Percentiles rank a stretch among this genome's conserved stretches.
Conservation (phyloP, 306 rosid genomes). For the Castanea crenata region DNA sequence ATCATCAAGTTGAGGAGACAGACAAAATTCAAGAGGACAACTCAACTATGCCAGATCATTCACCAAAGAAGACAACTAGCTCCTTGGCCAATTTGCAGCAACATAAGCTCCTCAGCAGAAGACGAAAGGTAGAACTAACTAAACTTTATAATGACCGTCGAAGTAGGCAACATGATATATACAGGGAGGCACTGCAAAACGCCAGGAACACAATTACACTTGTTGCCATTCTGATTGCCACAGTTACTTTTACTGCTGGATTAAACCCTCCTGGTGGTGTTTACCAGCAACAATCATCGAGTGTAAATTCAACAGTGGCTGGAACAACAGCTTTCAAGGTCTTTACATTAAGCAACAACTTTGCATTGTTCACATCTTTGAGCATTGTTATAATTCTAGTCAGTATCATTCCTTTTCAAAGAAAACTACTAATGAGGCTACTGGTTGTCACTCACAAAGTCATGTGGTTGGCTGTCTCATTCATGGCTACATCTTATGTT, state of each 20-base stretch:
- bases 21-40: conserved; percentile 15
- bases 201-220: conserved; percentile 61
- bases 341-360: conserved; percentile 50
- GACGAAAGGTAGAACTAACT: conserved; percentile 7
- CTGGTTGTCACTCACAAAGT: conserved; percentile 52
- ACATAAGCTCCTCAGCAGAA: conserved; percentile 31
- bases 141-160: conserved; percentile 12
- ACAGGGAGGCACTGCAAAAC: conserved; percentile 56
- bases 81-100: conserved; percentile 14
- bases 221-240: conserved; percentile 63
- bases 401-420: conserved; percentile 66
- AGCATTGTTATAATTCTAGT: conserved; percentile 61
- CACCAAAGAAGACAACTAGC: not conserved
- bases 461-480: conserved; percentile 73
- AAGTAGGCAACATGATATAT: conserved; percentile 38
- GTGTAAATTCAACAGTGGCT: conserved; percentile 37
- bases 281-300: conserved; percentile 40
- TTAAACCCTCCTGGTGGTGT: conserved; percentile 65
- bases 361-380: conserved; percentile 59
- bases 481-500: conserved; percentile 57
- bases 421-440: conserved; percentile 41
- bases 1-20: conserved; percentile 26
- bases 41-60: conserved; percentile 9
- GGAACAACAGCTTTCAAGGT: conserved; percentile 52
- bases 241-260: conserved; percentile 64